Base-by-base conservation (phyloP, 176 grass and related monocot species). In the Aegilops umbellulata region DNA sequence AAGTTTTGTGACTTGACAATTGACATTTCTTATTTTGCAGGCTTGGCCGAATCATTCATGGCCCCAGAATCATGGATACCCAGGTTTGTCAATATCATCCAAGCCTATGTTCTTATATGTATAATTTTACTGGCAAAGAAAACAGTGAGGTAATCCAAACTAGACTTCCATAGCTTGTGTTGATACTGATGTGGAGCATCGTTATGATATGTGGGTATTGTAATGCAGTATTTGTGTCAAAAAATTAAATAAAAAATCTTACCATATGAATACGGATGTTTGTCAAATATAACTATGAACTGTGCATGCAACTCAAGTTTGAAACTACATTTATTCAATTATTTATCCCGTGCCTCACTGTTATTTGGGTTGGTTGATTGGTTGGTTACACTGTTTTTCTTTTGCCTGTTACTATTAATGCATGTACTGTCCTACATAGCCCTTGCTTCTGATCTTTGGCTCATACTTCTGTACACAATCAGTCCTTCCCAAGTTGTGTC, bases 41-140 rank as follows among this genome's bases (percentile, higher is more conserved):
- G 85, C 68, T 14, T 95, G 93, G 93, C n/a, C 69, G 36, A 83
- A 87, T 76, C 90, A 49, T 36, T 81, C 90, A 41, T 95, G 93
- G 90, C 22, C 87, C 32, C 90, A 90, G 32, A 69, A 86, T 79
- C 87, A 92, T 86, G 90, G 87, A 90, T 95, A 95, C 69, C 7
- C 85, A 88, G 93, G 93, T 95, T 60, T 80, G 90, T 60, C 23
- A 71, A 63, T 77, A 72, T 65, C 2, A 55, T 79, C 39, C 60
- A 76, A 75, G 11, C 35, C 25, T 72, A 23, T 58, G 66, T 23
- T 89, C 29, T 76, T 75, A 73, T 53, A 74, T 2, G 73, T 86
- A 14, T 86, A 53, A 42, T 75, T 82, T 86, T 74, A 62, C 66
- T 12, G 1, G 25, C 62, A 30, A 30, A 62, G 7, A 73, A 77